Evolutionary conservation across 164 flowering plant genomes (phyloP), one percentile per base, ranked within the genome.

Genomic region (Stephania cephalantha): DNA sequence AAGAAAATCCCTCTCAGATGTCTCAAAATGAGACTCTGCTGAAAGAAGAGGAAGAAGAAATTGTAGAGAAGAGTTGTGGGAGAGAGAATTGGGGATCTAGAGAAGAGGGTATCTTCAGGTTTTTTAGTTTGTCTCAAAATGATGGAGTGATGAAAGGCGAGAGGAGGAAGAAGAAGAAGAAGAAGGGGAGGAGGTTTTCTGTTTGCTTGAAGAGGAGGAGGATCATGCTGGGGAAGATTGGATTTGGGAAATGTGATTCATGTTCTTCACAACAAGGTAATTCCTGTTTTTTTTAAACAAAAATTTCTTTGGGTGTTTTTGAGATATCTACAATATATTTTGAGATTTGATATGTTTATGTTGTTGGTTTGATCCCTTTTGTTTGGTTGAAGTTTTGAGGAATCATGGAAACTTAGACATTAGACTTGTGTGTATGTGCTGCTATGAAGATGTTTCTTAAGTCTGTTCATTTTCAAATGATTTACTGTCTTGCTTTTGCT

Each of bases 141-240:
- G 12, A 46, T 66, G 18, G 10, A 71, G 72, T n/a, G 44, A 68
- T 17, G 66, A 15, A 53, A 65, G 80, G 64, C 77, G 77, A 15
- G 64, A 50, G 35, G 6, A 6, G 3, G 77, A 68, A 71, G 18
- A 66, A 53, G 75, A 71, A 74, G 75, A 71, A 74, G 71, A 74
- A 71, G 72, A 75, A 65, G 67, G 74, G 81, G 58, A 77, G 80
- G 81, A 83, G 64, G 63, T 70, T 85, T 44, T 70, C 69, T 72
- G 75, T 87, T 81, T 81, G 86, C 80, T 85, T 86, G 84, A 90
- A 89, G 83, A 89, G 71, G 86, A 89, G 87, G 85, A 84, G 78
- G 69, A 85, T 81, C 42, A 35, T 35, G 42, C 2, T 35, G 18
- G 46, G 82, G 13, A 90, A 81, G 81, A 79, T 31, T 73, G 77